Evolutionary conservation across 805 yeast species (phyloP), one percentile per base, ranked within the genome.

Genomic region (Hyphopichia homilentoma): DNA sequence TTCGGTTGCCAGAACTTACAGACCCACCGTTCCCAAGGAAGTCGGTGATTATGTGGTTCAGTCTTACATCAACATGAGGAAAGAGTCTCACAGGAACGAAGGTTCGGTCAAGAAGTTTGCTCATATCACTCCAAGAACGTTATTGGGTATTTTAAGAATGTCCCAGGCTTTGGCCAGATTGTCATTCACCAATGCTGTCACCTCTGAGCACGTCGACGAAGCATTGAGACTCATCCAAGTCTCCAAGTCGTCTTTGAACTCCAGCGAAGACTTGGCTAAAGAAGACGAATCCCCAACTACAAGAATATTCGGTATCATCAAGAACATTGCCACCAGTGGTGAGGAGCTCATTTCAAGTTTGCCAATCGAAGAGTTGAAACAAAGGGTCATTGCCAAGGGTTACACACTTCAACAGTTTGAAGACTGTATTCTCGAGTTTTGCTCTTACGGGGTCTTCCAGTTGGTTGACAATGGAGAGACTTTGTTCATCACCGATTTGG

Each of bases 91-190:
- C 52, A 67, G 75, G 36, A 83, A 84, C 53, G 84, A 84, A 52
- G 81, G 81, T 42, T 79, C 89, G 21, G 77, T 74, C 34, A 75
- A 75, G 48, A 84, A 87, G 34, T 90, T 90, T 55, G 79, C 89
- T 29, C 97, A 89, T 60, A 83, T 94, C 14, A 89, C 98, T 1
- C 97, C 97, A 36, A 81, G 99, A 69, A 88, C 97, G 2, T 70
- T 93, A 41, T 70, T 93, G 36, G 97, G 93, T 46, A 81, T 94
- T 30, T 65, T 93, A 45, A 81, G 99, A 65, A 70, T 93, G 72
- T 76, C 98, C 1, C 97, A 90, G 63, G 98, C 97, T 1, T 70
- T 85, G 41, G 97, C 98, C 0, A 75, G 96, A 48, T 70, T 93
- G 37, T 73, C 97, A 52, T 86, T 93, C 54, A 80, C 81, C 36